Conservation (phyloP, 2,329 filamentous ascomycete genomes). For the Nemania diffusa region DNA sequence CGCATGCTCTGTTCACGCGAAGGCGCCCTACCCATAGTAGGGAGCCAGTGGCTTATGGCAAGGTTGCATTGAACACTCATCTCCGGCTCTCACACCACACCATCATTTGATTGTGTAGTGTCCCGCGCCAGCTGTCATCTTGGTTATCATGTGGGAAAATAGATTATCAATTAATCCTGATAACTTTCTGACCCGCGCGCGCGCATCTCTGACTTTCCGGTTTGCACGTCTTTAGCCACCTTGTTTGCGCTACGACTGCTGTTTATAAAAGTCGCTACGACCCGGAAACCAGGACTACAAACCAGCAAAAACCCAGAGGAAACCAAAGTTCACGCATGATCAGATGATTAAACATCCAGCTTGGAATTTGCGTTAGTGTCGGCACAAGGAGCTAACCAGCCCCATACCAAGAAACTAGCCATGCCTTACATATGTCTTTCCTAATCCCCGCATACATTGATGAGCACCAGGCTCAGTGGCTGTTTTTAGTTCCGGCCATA, state of each 20-base stretch:
- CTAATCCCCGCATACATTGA: slow-evolving; percentile 30
- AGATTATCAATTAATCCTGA: slow-evolving; percentile 10
- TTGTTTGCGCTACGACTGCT: not conserved
- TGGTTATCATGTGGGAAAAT: slow-evolving; percentile 29
- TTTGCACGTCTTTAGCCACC: no score
- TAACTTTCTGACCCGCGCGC: not conserved
- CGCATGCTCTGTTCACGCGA: slow-evolving; percentile 37
- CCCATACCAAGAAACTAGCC: slow-evolving; percentile 16
- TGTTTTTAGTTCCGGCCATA: slow-evolving; percentile 25
- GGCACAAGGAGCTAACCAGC: not conserved
- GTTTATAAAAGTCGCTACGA: not conserved
- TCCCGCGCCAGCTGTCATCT: slow-evolving; percentile 44
- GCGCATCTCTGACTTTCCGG: not conserved
- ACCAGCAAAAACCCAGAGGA: not conserved
- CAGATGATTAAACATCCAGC: slow-evolving; percentile 19
- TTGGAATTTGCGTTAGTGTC: slow-evolving; percentile 15
- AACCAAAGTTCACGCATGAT: not conserved
- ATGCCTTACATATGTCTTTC: slow-evolving; percentile 14
- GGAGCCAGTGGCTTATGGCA: slow-evolving; percentile 29
- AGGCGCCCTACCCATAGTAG: slow-evolving; percentile 31
- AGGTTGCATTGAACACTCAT: slow-evolving; percentile 44
- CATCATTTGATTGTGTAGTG: slow-evolving; percentile 45
- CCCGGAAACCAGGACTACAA: slow-evolving; percentile 2
- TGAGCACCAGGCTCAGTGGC: slow-evolving; percentile 33
- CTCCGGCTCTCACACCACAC: slow-evolving; percentile 44